Conservation (phyloP, 2,329 filamentous ascomycete species). For the Diaporthe amygdali region DNA sequence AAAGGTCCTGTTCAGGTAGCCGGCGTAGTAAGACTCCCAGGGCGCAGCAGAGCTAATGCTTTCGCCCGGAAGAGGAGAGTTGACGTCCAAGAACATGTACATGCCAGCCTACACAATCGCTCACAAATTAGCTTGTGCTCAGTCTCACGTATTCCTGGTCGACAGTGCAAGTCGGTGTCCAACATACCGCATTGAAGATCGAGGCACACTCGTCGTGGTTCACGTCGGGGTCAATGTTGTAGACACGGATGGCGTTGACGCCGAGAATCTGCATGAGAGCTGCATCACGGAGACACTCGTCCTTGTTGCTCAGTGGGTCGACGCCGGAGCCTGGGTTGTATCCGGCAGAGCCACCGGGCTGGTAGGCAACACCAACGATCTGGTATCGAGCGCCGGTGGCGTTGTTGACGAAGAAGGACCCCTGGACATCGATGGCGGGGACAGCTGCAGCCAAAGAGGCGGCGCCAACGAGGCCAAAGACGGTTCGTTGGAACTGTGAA, state of each 20-base stretch:
- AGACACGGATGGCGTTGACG: constrained; percentile 72
- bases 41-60: constrained; percentile 59
- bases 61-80: constrained; percentile 66
- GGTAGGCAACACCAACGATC: constrained; percentile 72
- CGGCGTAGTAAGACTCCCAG: constrained; percentile 63
- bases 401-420: constrained; percentile 65
- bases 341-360: constrained; percentile 68
- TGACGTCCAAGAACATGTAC: constrained; percentile 73
- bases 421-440: constrained; percentile 59
- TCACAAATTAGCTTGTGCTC: not conserved
- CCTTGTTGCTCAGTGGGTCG: constrained; percentile 65
- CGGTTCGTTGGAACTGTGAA: constrained; percentile 6
- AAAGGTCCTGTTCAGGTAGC: constrained; percentile 70
- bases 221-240: constrained; percentile 69
- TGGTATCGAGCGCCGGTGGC: constrained; percentile 65
- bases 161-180: not conserved
- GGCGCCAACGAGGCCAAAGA: constrained; percentile 33
- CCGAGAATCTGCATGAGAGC: constrained; percentile 69
- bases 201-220: constrained; percentile 72
- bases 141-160: not conserved
- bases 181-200: constrained; percentile 65
- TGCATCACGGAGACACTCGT: constrained; percentile 67
- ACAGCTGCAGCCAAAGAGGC: constrained; percentile 62
- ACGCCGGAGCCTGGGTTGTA: constrained; percentile 59
- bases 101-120: constrained; percentile 58